A percentile compares a stretch with the other conserved stretches of the same genome.
Conservation (phyloP, 2,329 filamentous ascomycete genomes). For the Volutella citrinella region DNA sequence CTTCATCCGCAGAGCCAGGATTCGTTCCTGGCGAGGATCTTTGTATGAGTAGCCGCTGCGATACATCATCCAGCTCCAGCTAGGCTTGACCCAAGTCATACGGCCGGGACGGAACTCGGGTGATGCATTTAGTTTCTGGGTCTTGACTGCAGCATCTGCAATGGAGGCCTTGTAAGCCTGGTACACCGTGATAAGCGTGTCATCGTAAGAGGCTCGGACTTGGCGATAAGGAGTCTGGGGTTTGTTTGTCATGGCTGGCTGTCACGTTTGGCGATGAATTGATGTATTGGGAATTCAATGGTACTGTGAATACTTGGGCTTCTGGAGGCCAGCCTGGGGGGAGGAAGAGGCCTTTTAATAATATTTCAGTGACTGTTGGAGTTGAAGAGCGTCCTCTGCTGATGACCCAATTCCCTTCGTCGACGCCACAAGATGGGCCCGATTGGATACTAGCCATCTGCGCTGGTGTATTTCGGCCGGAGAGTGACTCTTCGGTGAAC, state of each 20-base stretch:
- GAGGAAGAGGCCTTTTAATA: no score
- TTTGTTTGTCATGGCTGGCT: slow-evolving; percentile 6
- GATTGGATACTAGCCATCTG: no score
- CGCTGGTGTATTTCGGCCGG: no score
- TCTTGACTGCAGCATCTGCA: slow-evolving; percentile 47
- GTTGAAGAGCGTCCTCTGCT: no score
- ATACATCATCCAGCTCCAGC: slow-evolving; percentile 64
- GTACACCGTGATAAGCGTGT: slow-evolving; percentile 56
- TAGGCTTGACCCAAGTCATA: slow-evolving; percentile 66
- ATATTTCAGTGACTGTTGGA: no score
- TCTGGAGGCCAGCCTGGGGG: no score
- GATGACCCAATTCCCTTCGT: no score
- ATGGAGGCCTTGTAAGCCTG: slow-evolving; percentile 57
- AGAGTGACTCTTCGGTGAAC: no score
- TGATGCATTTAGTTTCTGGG: slow-evolving; percentile 51
- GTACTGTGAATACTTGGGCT: no score
- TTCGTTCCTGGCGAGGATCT: slow-evolving; percentile 49
- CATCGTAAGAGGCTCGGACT: slow-evolving; percentile 50
- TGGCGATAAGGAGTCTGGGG: slow-evolving; percentile 38
- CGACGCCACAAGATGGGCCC: no score
- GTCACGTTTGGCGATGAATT: slow-evolving; percentile 13
- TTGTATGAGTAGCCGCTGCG: slow-evolving; percentile 59
- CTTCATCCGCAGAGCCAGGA: slow-evolving; percentile 56
- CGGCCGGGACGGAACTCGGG: slow-evolving; percentile 49
- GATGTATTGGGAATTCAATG: neutral